A percentile compares a stretch with the other conserved stretches of the same genome.
Conservation (phyloP, 1,139 yeast species). For the Pichia sp. region DNA sequence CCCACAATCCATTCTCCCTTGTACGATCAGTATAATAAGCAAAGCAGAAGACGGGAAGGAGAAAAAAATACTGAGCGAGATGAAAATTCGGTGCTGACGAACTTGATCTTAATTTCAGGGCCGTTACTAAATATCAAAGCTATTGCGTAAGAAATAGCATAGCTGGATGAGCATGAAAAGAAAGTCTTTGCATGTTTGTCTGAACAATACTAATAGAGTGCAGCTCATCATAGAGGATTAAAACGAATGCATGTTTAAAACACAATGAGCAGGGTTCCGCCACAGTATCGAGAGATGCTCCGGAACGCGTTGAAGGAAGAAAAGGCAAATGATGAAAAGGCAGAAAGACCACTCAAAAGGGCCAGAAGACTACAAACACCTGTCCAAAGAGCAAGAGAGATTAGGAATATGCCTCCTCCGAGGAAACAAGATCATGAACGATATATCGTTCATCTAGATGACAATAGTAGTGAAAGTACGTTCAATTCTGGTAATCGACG, state of each 20-base stretch:
- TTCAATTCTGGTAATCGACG: neutral
- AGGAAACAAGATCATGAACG: conserved; percentile 6
- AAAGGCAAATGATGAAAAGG: neutral
- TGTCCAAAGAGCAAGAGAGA: conserved; percentile 7
- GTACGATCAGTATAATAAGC: neutral
- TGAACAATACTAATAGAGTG: too few species aligned
- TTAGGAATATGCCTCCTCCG: conserved; percentile 6
- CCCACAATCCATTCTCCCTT: neutral
- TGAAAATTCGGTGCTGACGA: neutral
- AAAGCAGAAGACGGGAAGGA: neutral
- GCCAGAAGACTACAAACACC: conserved; percentile 11
- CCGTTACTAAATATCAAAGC: neutral
- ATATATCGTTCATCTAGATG: conserved; percentile 9
- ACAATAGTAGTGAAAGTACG: conserved; percentile 3
- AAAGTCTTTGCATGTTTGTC: too few species aligned
- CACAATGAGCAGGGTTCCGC: conserved; percentile 11
- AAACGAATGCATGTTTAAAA: neutral
- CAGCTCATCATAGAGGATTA: too few species aligned
- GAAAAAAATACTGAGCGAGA: neutral
- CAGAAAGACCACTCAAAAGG: conserved; percentile 10
- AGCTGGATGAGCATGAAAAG: too few species aligned
- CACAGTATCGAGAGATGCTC: conserved; percentile 15
- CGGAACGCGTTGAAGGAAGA: conserved; percentile 14
- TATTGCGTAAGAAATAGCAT: too few species aligned
- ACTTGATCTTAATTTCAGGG: neutral